phyloP scores from a whole-genome alignment of 2,329 filamentous ascomycete genomes.

The Xylaria arbuscula region DNA sequence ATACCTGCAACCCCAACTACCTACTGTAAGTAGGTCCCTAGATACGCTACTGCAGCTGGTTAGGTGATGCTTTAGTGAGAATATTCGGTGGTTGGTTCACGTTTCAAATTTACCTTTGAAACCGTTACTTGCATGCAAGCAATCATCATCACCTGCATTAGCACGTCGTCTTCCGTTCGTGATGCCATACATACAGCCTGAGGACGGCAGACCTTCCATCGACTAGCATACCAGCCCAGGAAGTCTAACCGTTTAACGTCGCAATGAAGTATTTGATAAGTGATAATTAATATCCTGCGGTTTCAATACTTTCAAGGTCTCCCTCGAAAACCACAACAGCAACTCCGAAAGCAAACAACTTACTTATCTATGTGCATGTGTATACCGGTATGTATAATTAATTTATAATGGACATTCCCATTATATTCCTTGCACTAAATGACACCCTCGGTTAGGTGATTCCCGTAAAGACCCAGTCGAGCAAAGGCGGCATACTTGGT shows the following conservation, averaged over 20 bases:
- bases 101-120: constrained; percentile 1
- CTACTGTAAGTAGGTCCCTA: neutral
- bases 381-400: no score
- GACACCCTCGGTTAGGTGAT: neutral
- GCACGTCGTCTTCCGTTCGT: neutral
- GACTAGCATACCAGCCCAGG: neutral
- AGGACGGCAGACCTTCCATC: neutral
- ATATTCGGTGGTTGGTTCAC: neutral
- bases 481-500: neutral
- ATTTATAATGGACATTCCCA: no score
- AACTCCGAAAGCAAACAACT: neutral
- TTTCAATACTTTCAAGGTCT: neutral
- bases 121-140: neutral
- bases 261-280: constrained; percentile 6
- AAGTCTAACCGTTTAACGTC: neutral
- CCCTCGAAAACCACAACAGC: constrained; percentile 1
- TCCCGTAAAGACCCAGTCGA: neutral
- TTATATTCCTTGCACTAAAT: no score
- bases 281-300: neutral
- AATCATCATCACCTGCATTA: neutral
- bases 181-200: neutral
- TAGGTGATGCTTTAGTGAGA: neutral
- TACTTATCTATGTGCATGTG: neutral
- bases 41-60: neutral
- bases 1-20: neutral